A percentile compares a stretch with the other conserved stretches of the same genome.
Conservation (phyloP, 139 green algal genomes). For the Chlorella ohadii region DNA sequence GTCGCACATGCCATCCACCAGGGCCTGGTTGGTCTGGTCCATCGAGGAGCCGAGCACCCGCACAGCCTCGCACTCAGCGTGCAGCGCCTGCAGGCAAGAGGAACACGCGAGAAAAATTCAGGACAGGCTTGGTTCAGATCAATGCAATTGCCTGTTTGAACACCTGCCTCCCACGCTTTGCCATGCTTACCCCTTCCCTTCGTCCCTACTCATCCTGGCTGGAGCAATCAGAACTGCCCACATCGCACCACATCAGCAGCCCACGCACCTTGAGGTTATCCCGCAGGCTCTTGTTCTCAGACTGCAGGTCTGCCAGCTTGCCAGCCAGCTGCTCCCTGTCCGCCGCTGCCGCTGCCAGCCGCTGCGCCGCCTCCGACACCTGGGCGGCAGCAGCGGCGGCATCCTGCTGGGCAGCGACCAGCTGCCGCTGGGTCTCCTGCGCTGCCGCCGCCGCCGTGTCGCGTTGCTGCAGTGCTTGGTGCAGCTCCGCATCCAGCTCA, state of each 20-base stretch:
- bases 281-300: neutral
- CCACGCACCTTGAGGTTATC: constrained; percentile 16
- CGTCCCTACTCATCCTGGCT: too few species aligned
- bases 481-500: neutral
- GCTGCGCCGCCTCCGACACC: neutral
- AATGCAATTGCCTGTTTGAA: neutral
- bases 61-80: constrained; percentile 28
- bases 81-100: constrained; percentile 17
- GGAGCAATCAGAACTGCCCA: too few species aligned
- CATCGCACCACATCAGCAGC: neutral
- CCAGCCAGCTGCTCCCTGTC: neutral
- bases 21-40: constrained; percentile 27
- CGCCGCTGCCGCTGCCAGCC: neutral
- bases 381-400: constrained; percentile 4
- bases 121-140: neutral
- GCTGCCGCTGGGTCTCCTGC: neutral
- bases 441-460: neutral
- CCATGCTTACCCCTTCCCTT: too few species aligned
- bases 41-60: neutral
- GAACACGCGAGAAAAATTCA: neutral
- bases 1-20: constrained; percentile 51
- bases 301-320: constrained; percentile 14
- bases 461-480: neutral
- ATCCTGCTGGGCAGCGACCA: constrained; percentile 1
- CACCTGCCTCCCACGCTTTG: too few species aligned